Percentiles rank a stretch among this genome's conserved stretches.
These are phyloP conservation scores for Aspergillus eucalypticola DNA, from an alignment of 2,329 filamentous ascomycete genomes.

Conservation along the genomic window DNA sequence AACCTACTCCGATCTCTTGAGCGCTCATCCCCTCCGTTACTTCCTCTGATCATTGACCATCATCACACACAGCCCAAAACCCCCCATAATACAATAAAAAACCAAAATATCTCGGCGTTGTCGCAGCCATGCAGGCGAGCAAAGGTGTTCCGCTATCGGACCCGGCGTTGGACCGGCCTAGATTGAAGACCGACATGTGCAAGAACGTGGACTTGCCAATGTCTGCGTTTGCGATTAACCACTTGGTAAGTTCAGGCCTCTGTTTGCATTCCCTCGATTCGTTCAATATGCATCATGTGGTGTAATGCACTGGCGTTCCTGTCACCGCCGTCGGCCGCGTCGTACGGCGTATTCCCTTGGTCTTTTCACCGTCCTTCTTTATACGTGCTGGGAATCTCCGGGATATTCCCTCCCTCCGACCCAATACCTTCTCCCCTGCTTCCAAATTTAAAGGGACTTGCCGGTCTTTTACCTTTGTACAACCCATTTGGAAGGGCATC, in stretches of 20 bases:
- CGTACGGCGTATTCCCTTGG: not conserved
- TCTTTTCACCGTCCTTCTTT: not conserved
- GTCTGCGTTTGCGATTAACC: constrained; percentile 24
- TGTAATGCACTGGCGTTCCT: not conserved
- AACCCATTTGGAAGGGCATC: no score
- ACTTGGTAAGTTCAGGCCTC: constrained; percentile 24
- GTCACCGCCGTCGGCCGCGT: not conserved
- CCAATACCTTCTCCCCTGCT: not conserved
- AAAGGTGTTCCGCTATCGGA: constrained; percentile 11
- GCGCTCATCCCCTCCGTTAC: not conserved
- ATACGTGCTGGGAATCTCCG: not conserved
- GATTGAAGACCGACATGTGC: constrained; percentile 24
- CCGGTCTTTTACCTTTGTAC: not conserved
- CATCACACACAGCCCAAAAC: not conserved
- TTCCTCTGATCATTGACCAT: not conserved
- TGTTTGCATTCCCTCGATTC: not conserved
- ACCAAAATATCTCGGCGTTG: not conserved
- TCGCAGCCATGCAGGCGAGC: constrained; percentile 9
- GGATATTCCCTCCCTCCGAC: not conserved
- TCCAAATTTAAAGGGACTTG: not conserved
- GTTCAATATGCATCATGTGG: not conserved
- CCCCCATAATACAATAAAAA: not conserved
- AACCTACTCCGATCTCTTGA: not conserved
- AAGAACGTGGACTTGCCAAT: constrained; percentile 28
- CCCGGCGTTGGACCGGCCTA: constrained; percentile 25